Percentiles rank a stretch among this genome's conserved stretches.
phyloP scores from a whole-genome alignment of 2,329 filamentous ascomycete species.

The Sporothrix globosa region DNA sequence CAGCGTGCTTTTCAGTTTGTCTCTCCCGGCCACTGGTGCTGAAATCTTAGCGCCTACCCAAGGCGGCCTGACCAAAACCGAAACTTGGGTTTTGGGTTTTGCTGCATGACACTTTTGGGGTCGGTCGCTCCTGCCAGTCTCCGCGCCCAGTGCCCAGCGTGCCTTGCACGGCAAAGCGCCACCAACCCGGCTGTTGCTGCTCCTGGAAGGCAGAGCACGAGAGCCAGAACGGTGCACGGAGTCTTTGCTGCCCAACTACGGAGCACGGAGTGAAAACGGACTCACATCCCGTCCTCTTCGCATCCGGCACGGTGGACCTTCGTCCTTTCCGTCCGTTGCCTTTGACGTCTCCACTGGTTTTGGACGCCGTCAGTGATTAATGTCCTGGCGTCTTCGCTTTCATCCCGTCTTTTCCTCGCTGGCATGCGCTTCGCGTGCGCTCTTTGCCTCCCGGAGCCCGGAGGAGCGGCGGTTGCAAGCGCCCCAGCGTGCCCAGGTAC shows the following conservation, averaged over 20 bases:
- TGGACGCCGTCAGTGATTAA: background rate
- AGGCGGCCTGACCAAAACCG: conserved; percentile 10
- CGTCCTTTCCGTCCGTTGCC: background rate
- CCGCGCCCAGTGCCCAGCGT: conserved; percentile 15
- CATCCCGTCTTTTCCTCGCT: conserved; percentile 19
- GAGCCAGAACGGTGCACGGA: background rate
- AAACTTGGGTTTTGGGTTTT: background rate
- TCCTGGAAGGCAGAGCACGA: background rate
- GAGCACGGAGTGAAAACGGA: background rate
- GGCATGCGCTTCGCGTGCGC: background rate
- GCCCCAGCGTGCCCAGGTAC: conserved; percentile 15
- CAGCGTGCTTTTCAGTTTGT: conserved; percentile 6
- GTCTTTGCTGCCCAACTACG: background rate
- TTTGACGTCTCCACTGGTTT: background rate
- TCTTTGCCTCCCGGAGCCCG: conserved; percentile 20
- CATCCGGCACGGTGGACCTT: background rate
- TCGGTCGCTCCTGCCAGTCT: conserved; percentile 19
- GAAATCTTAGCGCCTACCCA: background rate
- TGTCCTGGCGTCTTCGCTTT: background rate
- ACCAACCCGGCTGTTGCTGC: conserved; percentile 22
- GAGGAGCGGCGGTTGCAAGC: conserved; percentile 26
- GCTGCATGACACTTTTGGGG: conserved; percentile 27
- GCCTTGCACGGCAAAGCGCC: conserved; percentile 28
- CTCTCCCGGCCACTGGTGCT: conserved; percentile 5
- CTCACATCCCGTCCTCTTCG: background rate